phyloP scores from a whole-genome alignment of 176 grass and related monocot species.

The Leersia perrieri region DNA sequence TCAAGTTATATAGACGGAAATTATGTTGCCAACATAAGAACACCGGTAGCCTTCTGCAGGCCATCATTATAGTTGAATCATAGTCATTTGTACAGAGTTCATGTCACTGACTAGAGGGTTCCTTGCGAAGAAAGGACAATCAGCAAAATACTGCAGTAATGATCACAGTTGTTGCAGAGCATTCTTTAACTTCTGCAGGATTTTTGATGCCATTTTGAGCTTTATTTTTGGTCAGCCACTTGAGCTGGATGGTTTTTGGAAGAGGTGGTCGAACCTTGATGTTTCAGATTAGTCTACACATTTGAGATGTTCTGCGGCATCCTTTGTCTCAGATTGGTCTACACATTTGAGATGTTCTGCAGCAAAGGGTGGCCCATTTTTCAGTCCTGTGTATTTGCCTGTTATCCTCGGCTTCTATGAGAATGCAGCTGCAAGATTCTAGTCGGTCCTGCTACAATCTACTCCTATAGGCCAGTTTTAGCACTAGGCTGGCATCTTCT shows the following conservation, averaged over 20 bases:
- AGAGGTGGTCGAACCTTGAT: background rate
- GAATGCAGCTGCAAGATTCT: constrained; percentile 8
- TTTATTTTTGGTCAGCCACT: background rate
- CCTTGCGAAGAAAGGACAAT: background rate
- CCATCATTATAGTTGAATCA: constrained; percentile 11
- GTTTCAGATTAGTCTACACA: background rate
- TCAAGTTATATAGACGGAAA: constrained; percentile 4
- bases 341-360: background rate
- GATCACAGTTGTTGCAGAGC: background rate
- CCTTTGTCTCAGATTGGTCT: background rate
- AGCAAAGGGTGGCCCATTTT: constrained; percentile 16
- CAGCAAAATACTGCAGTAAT: background rate
- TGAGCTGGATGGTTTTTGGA: background rate
- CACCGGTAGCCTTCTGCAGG: background rate
- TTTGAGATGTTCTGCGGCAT: background rate
- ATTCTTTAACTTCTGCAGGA: constrained; percentile 20
- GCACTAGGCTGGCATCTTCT: background rate
- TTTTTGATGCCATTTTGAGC: constrained; percentile 10
- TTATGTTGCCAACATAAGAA: constrained; percentile 6
- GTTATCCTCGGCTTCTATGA: background rate
- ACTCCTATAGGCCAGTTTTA: background rate
- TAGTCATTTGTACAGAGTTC: constrained; percentile 38
- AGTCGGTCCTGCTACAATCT: background rate
- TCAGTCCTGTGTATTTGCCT: background rate
- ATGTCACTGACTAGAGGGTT: background rate